These are phyloP conservation scores for Ophiostoma novo-ulmi DNA, from an alignment of 2,329 filamentous ascomycete species.

Conservation along the genomic window DNA sequence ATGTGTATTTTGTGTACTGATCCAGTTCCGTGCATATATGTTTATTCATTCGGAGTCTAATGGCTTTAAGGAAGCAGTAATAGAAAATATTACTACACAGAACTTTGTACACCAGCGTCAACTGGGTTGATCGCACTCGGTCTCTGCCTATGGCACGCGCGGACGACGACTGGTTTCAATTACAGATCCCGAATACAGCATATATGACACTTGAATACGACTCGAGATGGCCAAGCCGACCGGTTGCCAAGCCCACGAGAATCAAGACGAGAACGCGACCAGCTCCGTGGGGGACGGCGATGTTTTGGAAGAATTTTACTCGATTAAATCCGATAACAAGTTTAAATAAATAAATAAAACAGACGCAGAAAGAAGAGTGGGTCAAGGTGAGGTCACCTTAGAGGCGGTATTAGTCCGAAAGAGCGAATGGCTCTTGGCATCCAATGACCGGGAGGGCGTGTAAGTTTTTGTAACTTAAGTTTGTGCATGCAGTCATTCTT, in stretches of 20 bases:
- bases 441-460: background rate
- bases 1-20: constrained; percentile 10
- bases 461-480: background rate
- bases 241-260: background rate
- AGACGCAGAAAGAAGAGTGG: background rate
- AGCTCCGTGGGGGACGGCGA: background rate
- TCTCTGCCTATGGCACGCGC: background rate
- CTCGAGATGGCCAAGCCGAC: background rate
- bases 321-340: background rate
- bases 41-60: background rate
- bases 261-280: constrained; percentile 1
- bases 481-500: background rate
- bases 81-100: too few species aligned
- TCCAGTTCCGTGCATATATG: background rate
- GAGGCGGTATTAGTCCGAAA: constrained; percentile 15
- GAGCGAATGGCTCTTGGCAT: constrained; percentile 7
- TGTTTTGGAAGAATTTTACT: background rate
- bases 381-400: background rate
- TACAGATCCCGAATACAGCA: background rate
- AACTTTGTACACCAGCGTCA: background rate
- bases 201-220: too few species aligned
- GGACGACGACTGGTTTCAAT: background rate
- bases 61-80: too few species aligned
- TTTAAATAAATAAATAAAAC: background rate
- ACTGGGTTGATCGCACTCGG: background rate